phyloP scores from a whole-genome alignment of 1,139 yeast species.

The Protomyces pachydermus region DNA sequence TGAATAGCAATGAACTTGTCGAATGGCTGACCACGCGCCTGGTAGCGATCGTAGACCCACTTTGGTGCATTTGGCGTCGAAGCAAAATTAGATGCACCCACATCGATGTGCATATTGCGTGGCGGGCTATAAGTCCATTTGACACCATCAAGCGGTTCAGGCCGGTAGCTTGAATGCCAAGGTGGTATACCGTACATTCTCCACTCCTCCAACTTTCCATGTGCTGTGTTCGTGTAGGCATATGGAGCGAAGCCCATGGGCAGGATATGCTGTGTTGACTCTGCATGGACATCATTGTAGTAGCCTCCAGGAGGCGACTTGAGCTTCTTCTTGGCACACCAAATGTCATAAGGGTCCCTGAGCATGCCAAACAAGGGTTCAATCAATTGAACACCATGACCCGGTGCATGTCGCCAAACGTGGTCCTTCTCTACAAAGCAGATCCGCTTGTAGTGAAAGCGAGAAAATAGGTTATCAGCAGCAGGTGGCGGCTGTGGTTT shows the following conservation, averaged over 20 bases:
- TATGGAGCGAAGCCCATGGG: slow-evolving; percentile 19
- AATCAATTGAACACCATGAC: slow-evolving; percentile 15
- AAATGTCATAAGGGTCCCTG: slow-evolving; percentile 14
- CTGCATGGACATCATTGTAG: not conserved
- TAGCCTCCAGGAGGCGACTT: not conserved
- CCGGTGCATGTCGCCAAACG: slow-evolving; percentile 1
- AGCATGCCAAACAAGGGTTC: slow-evolving; percentile 24
- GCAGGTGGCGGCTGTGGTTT: not conserved
- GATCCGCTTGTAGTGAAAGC: slow-evolving; percentile 8
- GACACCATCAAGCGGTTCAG: slow-evolving; percentile 8
- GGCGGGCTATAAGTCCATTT: slow-evolving; percentile 3
- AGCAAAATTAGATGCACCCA: slow-evolving; percentile 16
- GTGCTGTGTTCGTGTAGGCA: not conserved
- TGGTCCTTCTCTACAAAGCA: slow-evolving; percentile 1
- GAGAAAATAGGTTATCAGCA: slow-evolving; percentile 11
- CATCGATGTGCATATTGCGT: slow-evolving; percentile 7
- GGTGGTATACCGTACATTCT: slow-evolving; percentile 17
- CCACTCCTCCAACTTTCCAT: slow-evolving; percentile 3
- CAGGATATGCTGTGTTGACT: slow-evolving; percentile 12
- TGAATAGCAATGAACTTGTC: slow-evolving; percentile 16
- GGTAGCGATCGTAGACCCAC: slow-evolving; percentile 14
- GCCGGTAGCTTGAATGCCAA: slow-evolving; percentile 11
- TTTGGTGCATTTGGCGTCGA: slow-evolving; percentile 5
- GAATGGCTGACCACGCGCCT: slow-evolving; percentile 14
- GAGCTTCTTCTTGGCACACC: slow-evolving; percentile 1